Evolutionary conservation across 345 rosid species (phyloP).

Genomic region (Mallotus nudiflorus): DNA sequence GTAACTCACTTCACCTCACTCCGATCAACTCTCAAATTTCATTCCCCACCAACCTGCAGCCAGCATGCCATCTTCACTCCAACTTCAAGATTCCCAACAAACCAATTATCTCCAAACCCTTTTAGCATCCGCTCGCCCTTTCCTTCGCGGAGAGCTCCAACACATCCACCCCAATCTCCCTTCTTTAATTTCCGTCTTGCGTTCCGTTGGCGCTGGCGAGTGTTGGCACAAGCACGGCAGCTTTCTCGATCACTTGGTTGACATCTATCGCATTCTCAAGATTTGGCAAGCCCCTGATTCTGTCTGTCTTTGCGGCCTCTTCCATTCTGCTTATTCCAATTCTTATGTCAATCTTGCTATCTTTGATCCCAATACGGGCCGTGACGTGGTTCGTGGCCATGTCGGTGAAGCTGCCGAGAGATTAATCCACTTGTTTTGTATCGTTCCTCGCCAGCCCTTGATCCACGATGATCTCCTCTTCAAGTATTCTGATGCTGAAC

Average conservation of each 20-base stretch:
- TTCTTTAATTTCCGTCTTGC: conserved; percentile 60
- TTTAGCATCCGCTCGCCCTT: conserved; percentile 67
- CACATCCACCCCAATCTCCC: conserved; percentile 60
- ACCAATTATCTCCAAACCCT: conserved; percentile 30
- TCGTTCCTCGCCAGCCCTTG: conserved; percentile 76
- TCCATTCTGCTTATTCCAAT: conserved; percentile 95
- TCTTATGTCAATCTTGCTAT: conserved; percentile 90
- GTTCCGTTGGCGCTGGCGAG: conserved; percentile 94
- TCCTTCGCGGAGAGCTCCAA: conserved; percentile 88
- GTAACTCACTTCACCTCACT: too few species aligned
- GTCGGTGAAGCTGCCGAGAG: conserved; percentile 86
- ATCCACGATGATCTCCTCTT: conserved; percentile 85
- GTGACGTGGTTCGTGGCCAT: conserved; percentile 73
- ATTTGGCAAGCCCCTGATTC: conserved; percentile 77
- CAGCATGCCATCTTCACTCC: conserved; percentile 14
- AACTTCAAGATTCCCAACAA: not conserved
- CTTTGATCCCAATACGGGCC: conserved; percentile 81
- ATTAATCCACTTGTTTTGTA: conserved; percentile 78
- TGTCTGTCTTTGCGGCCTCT: conserved; percentile 89
- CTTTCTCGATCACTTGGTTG: conserved; percentile 80
- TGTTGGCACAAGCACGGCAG: conserved; percentile 99
- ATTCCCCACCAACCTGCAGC: too few species aligned
- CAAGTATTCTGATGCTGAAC: conserved; percentile 65
- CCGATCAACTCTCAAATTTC: too few species aligned
- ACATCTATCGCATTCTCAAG: conserved; percentile 77